Evolutionary conservation across 306 rosid species (phyloP).

Genomic region (Acmispon strigosus): DNA sequence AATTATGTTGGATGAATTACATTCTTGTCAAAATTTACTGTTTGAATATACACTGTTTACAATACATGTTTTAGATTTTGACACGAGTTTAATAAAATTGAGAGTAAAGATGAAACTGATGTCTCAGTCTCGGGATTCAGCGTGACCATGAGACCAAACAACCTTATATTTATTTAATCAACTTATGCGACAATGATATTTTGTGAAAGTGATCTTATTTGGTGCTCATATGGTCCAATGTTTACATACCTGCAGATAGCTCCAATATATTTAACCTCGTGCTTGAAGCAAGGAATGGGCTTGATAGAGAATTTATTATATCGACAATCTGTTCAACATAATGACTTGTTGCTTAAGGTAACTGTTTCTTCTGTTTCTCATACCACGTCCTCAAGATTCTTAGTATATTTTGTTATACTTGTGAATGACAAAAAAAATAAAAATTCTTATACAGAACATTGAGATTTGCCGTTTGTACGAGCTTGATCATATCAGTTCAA

Average conservation of each 20-base stretch:
- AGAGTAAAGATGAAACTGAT: background rate
- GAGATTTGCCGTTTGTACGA: conserved; percentile 90
- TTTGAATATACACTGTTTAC: no score
- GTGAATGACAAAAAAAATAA: conserved; percentile 19
- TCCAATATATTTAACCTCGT: conserved; percentile 90
- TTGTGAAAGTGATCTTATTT: conserved; percentile 10
- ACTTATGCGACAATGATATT: background rate
- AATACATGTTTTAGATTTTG: background rate
- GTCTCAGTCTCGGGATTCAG: background rate
- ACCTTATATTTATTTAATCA: background rate
- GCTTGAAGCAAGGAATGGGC: conserved; percentile 91
- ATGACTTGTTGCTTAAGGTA: conserved; percentile 76
- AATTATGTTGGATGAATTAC: background rate
- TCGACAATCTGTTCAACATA: conserved; percentile 71
- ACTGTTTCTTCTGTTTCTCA: conserved; percentile 12
- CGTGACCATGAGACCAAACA: background rate
- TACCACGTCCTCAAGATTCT: background rate
- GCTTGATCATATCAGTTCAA: conserved; percentile 62
- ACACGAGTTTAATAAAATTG: background rate
- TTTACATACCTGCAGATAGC: conserved; percentile 64
- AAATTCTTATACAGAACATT: conserved; percentile 51
- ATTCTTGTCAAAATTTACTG: no score
- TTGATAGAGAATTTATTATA: conserved; percentile 68
- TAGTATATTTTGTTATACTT: conserved; percentile 13
- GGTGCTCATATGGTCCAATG: conserved; percentile 22